phyloP scores from a whole-genome alignment of 1,284 basidiomycete genomes.

The Somion occarium region DNA sequence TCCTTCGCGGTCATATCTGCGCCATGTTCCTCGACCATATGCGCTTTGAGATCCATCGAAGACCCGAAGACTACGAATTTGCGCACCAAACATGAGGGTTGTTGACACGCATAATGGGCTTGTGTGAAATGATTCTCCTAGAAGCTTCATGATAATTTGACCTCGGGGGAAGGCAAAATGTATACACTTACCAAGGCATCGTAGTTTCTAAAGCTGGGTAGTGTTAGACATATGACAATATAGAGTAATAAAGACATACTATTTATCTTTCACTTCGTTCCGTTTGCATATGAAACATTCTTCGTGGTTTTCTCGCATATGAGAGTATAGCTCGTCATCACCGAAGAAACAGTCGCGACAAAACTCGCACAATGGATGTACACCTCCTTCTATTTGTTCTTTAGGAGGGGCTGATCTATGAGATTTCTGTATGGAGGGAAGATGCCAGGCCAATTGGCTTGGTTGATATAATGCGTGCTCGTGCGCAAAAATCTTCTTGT shows the following conservation, averaged over 20 bases:
- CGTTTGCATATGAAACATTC: conserved; percentile 95
- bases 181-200: conserved; percentile 53
- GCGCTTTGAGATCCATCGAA: conserved; percentile 86
- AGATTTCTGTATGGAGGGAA: conserved; percentile 67
- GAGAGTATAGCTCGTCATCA: conserved; percentile 89
- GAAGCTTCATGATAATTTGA: neutral
- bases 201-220: conserved; percentile 73
- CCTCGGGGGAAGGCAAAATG: conserved; percentile 1
- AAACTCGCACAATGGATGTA: conserved; percentile 88
- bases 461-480: conserved; percentile 87
- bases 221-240: conserved; percentile 8
- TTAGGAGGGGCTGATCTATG: conserved; percentile 35
- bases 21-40: conserved; percentile 86
- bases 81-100: conserved; percentile 72
- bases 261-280: conserved; percentile 76
- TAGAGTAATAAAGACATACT: conserved; percentile 50
- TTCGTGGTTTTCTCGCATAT: conserved; percentile 93
- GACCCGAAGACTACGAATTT: conserved; percentile 96
- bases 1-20: conserved; percentile 77
- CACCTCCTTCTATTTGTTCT: conserved; percentile 60
- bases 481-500: conserved; percentile 95
- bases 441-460: conserved; percentile 67
- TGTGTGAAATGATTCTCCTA: conserved; percentile 69
- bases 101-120: conserved; percentile 76
- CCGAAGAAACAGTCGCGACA: conserved; percentile 89